These are phyloP conservation scores for Bipolaris sorokiniana DNA, from an alignment of 2,329 filamentous ascomycete genomes.

Conservation along the genomic window DNA sequence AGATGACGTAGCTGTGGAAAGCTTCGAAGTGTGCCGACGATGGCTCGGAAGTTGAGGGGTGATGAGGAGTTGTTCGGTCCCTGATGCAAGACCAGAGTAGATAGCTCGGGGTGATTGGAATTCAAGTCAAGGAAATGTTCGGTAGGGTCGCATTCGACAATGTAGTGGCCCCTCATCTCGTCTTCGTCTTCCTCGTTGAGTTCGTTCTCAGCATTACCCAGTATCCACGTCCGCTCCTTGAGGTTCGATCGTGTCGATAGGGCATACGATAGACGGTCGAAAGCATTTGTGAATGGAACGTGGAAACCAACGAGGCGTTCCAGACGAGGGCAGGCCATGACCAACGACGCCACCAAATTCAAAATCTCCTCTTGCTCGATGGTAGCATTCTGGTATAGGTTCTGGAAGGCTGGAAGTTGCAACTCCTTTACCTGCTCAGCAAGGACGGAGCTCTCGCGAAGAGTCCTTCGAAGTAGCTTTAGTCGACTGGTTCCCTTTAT, in stretches of 20 bases:
- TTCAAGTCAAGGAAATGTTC: slow-evolving; percentile 63
- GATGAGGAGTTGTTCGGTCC: slow-evolving; percentile 42
- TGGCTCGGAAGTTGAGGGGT: slow-evolving; percentile 60
- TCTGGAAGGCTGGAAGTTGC: slow-evolving; percentile 58
- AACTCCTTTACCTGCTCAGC: slow-evolving; percentile 61
- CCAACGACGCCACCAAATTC: slow-evolving; percentile 61
- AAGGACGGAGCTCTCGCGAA: slow-evolving; percentile 58
- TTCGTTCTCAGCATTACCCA: slow-evolving; percentile 39
- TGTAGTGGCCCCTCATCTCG: slow-evolving; percentile 31
- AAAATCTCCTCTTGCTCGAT: slow-evolving; percentile 58
- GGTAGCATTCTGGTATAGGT: slow-evolving; percentile 43
- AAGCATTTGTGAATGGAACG: slow-evolving; percentile 60
- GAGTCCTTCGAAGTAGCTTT: slow-evolving; percentile 60
- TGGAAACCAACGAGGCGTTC: slow-evolving; percentile 62
- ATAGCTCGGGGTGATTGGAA: slow-evolving; percentile 57
- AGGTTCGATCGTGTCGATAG: slow-evolving; percentile 61
- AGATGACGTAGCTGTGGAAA: slow-evolving; percentile 61
- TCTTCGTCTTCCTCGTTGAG: slow-evolving; percentile 41
- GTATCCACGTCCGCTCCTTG: slow-evolving; percentile 63
- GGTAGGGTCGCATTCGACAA: slow-evolving; percentile 55
- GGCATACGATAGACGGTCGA: slow-evolving; percentile 62
- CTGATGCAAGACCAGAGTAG: slow-evolving; percentile 58
- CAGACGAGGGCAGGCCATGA: slow-evolving; percentile 65
- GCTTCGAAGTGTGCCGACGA: slow-evolving; percentile 60
- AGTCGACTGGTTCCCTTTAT: slow-evolving; percentile 58